Conservation (phyloP, 2,329 filamentous ascomycete species). For the Fusarium fracticaudum region DNA sequence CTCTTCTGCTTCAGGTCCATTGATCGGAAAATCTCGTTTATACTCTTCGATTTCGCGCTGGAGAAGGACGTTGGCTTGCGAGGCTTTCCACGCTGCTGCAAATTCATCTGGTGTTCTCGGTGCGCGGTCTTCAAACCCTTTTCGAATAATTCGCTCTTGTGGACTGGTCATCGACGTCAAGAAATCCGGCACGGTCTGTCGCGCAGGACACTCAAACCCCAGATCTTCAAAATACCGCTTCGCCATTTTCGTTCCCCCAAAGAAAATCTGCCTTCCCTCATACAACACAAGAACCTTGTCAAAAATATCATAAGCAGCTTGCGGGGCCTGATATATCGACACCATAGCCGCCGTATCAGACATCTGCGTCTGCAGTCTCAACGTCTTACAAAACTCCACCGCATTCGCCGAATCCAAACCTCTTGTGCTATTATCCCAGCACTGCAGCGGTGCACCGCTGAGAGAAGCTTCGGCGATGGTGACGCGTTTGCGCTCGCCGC, state of each 20-base stretch:
- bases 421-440: conserved; percentile 75
- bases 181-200: conserved; percentile 76
- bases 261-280: conserved; percentile 71
- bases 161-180: conserved; percentile 63
- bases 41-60: conserved; percentile 62
- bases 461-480: conserved; percentile 49
- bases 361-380: conserved; percentile 69
- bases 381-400: conserved; percentile 70
- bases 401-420: conserved; percentile 74
- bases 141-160: conserved; percentile 44
- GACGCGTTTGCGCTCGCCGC: conserved; percentile 60
- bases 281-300: conserved; percentile 76
- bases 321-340: conserved; percentile 71
- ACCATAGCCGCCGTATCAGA: conserved; percentile 66
- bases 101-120: conserved; percentile 52
- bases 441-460: conserved; percentile 61
- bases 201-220: conserved; percentile 65
- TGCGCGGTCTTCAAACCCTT: conserved; percentile 46
- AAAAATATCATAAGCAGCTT: conserved; percentile 57
- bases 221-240: conserved; percentile 43
- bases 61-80: conserved; percentile 44
- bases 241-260: conserved; percentile 35
- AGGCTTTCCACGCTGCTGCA: conserved; percentile 46
- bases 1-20: conserved; percentile 56
- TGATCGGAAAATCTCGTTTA: conserved; percentile 46